phyloP scores from a whole-genome alignment of 2,329 filamentous ascomycete genomes.

The Ustulina deusta region DNA sequence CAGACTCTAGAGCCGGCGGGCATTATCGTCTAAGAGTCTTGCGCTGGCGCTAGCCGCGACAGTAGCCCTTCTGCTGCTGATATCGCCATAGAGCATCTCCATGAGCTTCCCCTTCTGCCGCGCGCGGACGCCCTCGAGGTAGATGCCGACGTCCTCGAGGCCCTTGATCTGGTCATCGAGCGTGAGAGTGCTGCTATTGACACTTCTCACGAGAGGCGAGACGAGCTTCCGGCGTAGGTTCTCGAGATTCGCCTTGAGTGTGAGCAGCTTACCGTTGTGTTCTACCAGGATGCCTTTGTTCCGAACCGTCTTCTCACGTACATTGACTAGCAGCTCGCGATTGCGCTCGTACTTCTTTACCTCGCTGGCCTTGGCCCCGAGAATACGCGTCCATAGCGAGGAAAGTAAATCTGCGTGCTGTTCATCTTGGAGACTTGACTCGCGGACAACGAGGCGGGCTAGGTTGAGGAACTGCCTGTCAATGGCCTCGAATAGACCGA shows the following conservation, averaged over 20 bases:
- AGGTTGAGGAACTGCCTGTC: constrained; percentile 92
- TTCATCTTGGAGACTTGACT: constrained; percentile 83
- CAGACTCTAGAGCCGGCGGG: constrained; percentile 13
- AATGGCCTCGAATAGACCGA: constrained; percentile 90
- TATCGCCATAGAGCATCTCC: constrained; percentile 77
- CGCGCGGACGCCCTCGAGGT: constrained; percentile 80
- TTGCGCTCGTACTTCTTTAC: constrained; percentile 95
- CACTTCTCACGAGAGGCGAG: constrained; percentile 80
- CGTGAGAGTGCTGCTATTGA: constrained; percentile 75
- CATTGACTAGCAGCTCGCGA: constrained; percentile 79
- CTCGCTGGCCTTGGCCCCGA: constrained; percentile 79
- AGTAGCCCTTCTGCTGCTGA: constrained; percentile 42
- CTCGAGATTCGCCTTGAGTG: constrained; percentile 88
- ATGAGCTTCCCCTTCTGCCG: constrained; percentile 86
- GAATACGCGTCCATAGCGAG: constrained; percentile 85
- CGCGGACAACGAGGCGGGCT: constrained; percentile 84
- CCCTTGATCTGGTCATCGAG: constrained; percentile 89
- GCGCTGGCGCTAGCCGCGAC: constrained; percentile 40
- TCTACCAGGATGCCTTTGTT: constrained; percentile 90
- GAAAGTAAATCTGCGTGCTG: constrained; percentile 84
- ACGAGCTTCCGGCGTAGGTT: constrained; percentile 85
- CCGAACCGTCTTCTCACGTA: constrained; percentile 83
- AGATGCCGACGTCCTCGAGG: constrained; percentile 81
- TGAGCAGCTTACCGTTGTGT: constrained; percentile 85
- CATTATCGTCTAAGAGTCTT: constrained; percentile 30